Base-by-base conservation (phyloP, 2,329 filamentous ascomycete species). In the Kalaharituber pfeilii region DNA sequence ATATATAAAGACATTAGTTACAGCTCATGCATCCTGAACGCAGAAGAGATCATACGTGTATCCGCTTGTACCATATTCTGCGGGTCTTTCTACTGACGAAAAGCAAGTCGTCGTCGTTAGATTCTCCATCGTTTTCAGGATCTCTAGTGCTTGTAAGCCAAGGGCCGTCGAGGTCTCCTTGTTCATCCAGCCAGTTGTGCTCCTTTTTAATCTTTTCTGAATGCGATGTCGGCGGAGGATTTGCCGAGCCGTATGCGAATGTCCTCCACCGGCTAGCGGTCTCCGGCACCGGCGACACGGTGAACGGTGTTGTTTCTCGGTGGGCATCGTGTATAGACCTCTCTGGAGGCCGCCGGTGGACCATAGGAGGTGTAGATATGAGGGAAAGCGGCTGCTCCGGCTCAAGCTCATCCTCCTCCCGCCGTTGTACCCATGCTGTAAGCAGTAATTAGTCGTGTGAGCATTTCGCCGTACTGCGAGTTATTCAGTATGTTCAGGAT, bases 41-140 rank as follows among this genome's bases (percentile, higher is more conserved):
- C 15, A 39, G 29, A 36, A 50, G 5, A 26, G 49, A 18, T 56
- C 60, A 49, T 55, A 62, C 60, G 44, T 83, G 82, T 51, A 82
- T 68, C 53, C 79, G 75, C 65, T 79, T 77, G 57, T 75, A 68
- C 68, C 73, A 75, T 55, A 71, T 70, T 60, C 74, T 58, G 54
- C 62, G 70, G 50, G 74, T 70, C 61, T 73, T 73, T 22, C 67
- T 66, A 65, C 72, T 75, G 60, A 74, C 59, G 15, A 62, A 56
- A 25, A 63, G 73, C 44, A 71, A 71, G 58, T 68, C 71, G 56
- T 69, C 66, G 50, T 71, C 70, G 57, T 73, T 68, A 47, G 69
- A 69, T 56, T 71, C 69, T 33, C 75, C 71, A 26, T 75, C 72
- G 55, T 73, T 68, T 58, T 78, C 74, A 25, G 73, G 71, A 44